Base-by-base conservation (phyloP, 805 yeast genomes). In the Saturnispora quitensis region DNA sequence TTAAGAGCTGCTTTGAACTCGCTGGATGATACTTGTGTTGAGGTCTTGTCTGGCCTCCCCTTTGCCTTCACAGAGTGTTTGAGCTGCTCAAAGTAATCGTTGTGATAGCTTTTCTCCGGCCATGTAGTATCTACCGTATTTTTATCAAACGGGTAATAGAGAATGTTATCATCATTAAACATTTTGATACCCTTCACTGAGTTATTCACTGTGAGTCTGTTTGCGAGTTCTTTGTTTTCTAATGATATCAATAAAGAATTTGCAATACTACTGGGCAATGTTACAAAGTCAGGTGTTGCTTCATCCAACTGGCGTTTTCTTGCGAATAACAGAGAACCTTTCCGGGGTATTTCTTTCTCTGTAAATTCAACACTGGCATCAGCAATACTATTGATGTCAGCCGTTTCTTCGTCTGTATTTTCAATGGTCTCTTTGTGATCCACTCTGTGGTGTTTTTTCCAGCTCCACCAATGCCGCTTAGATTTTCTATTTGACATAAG, bases 111-210 rank as follows among this genome's bases (percentile, higher is more conserved):
- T 42, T 42, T 48, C 12, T 43, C 43, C 25, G n/a, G 35, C 4
- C 15, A 17, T 4, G 31, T 22, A 3, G 36, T 40, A 18, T 50
- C 40, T 2, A 31, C 7, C 2, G 13, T 17, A 6, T 50, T n/a
- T 5, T 20, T 38, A 15, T 27, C 13, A 5, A 35, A 17, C 3
- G 52, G 48, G 22, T 38, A 44, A 38, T 38, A 50, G 18, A 44
- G 34, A 9, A 50, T 31, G 12, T 18, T 35, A 15, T 51, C 56
- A 24, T 47, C 51, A 5, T 24, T 27, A 27, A 47, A 47, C 45
- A 47, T 20, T 18, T 24, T 13, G 33, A 47, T 20, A 13, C 45
- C 18, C 10, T 28, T 31, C 7, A 40, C 31, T 9, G 18, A 25
- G 28, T 20, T 20, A 15, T 28, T 44, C 28, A 28, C 40, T 17